Percentiles rank a stretch among this genome's conserved stretches.
Evolutionary conservation across 345 rosid species (phyloP).

Genomic region (Syzygium grande): DNA sequence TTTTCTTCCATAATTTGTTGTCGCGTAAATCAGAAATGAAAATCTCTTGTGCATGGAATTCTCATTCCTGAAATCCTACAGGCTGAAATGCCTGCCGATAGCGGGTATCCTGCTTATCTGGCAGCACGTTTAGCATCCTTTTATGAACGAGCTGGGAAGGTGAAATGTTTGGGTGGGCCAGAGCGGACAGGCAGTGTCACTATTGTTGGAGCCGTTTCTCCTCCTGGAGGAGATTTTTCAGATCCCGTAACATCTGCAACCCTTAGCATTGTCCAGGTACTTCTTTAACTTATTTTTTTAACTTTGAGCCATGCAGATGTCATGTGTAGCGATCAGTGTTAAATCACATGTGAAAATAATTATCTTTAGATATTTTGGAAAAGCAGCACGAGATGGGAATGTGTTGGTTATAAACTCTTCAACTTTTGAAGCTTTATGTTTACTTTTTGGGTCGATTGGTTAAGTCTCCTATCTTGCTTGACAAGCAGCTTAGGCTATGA

Average conservation of each 20-base stretch:
- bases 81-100: constrained; percentile 99
- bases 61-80: constrained; percentile 9
- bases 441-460: background rate
- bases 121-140: constrained; percentile 99
- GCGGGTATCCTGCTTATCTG: constrained; percentile 99
- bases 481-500: background rate
- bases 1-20: background rate
- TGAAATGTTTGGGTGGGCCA: constrained; percentile 96
- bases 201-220: constrained; percentile 99
- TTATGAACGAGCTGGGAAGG: constrained; percentile 99
- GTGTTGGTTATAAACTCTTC: background rate
- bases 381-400: background rate
- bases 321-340: background rate
- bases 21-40: background rate
- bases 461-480: background rate
- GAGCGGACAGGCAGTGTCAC: constrained; percentile 99
- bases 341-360: background rate
- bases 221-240: constrained; percentile 99
- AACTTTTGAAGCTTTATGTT: background rate
- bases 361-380: background rate
- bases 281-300: background rate
- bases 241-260: constrained; percentile 99
- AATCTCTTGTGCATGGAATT: background rate
- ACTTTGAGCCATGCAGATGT: background rate
- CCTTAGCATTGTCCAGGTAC: constrained; percentile 98